Percentiles rank a stretch among this genome's conserved stretches.
phyloP scores from a whole-genome alignment of 2,329 filamentous ascomycete genomes.

The Ophiostoma ulmi region DNA sequence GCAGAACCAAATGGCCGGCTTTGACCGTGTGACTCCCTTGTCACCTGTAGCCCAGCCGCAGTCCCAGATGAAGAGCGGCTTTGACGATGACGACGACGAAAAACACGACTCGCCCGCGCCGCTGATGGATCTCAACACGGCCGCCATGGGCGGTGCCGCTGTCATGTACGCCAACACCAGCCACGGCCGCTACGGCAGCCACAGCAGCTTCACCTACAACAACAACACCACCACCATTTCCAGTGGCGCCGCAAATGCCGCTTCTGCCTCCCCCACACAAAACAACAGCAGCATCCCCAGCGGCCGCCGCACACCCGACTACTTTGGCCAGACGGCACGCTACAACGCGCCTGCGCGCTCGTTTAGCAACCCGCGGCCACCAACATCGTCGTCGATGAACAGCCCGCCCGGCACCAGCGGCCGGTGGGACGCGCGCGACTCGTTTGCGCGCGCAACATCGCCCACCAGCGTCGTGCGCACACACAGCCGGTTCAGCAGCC shows the following conservation, averaged over 20 bases:
- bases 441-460: constrained; percentile 34
- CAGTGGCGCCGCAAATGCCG: neutral
- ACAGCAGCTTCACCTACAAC: constrained; percentile 12
- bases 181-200: constrained; percentile 21
- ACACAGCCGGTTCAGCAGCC: constrained; percentile 24
- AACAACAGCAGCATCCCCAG: constrained; percentile 28
- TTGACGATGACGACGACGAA: neutral
- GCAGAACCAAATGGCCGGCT: neutral
- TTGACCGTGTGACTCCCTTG: neutral
- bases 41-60: neutral
- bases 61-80: neutral
- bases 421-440: constrained; percentile 42
- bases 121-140: constrained; percentile 18
- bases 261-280: neutral
- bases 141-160: constrained; percentile 10
- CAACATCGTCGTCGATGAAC: constrained; percentile 29
- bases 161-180: constrained; percentile 11
- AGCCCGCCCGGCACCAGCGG: constrained; percentile 23
- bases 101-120: neutral
- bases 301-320: constrained; percentile 50
- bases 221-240: neutral
- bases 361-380: constrained; percentile 52
- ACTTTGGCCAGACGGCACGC: constrained; percentile 50
- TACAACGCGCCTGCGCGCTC: constrained; percentile 53
- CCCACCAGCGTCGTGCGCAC: constrained; percentile 20